Conservation (phyloP, 805 yeast genomes). For the Saccharomycodes ludwigii region DNA sequence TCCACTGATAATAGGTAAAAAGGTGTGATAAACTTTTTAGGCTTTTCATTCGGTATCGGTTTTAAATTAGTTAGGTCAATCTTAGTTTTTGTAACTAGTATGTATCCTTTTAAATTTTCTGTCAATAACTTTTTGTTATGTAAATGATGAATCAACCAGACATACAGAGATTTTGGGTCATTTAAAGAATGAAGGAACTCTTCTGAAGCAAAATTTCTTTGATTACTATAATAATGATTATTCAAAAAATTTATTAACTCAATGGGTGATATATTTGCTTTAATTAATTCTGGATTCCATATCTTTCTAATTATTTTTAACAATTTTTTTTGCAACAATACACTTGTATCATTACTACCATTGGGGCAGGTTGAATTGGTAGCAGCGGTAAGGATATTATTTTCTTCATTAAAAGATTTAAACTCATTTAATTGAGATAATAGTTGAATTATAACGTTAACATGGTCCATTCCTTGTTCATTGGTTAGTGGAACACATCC, state of each 20-base stretch:
- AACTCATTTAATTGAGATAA: slow-evolving; percentile 46
- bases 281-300: slow-evolving; percentile 53
- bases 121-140: slow-evolving; percentile 21
- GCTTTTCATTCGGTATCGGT: slow-evolving; percentile 4
- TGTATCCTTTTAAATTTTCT: slow-evolving; percentile 40
- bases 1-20: slow-evolving; percentile 49
- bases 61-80: not conserved
- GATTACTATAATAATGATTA: slow-evolving; percentile 30
- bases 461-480: slow-evolving; percentile 36
- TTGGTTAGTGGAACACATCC: slow-evolving; percentile 61
- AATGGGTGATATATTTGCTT: slow-evolving; percentile 53
- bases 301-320: slow-evolving; percentile 40
- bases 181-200: slow-evolving; percentile 28
- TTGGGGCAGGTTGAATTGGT: no score
- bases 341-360: slow-evolving; percentile 9
- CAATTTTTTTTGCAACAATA: slow-evolving; percentile 31
- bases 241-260: slow-evolving; percentile 44
- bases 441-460: slow-evolving; percentile 45
- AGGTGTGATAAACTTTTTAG: slow-evolving; percentile 13
- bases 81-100: slow-evolving; percentile 24
- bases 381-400: no score
- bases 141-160: slow-evolving; percentile 47
- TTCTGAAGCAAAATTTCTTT: no score
- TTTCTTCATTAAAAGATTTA: slow-evolving; percentile 26
- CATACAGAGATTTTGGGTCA: slow-evolving; percentile 45